These are phyloP conservation scores for Tricholoma sp. DNA, from an alignment of 768 basidiomycete genomes.

Conservation along the genomic window DNA sequence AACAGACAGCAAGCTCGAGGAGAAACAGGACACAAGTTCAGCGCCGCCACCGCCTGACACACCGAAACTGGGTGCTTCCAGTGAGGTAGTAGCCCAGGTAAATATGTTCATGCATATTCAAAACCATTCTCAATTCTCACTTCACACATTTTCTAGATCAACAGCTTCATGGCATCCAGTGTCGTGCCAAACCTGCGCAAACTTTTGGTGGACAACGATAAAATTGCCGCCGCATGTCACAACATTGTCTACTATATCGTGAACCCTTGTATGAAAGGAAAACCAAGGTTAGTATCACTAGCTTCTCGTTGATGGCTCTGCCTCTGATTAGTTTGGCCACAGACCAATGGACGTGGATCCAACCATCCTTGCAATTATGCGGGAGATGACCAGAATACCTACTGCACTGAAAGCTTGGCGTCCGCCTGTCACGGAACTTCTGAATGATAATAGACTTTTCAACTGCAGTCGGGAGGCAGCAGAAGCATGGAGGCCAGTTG, in stretches of 20 bases:
- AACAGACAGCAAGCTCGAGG: conserved; percentile 47
- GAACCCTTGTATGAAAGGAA: conserved; percentile 73
- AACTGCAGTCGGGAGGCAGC: conserved; percentile 57
- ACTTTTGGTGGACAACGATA: conserved; percentile 83
- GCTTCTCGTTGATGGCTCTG: not conserved
- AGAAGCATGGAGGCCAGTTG: conserved; percentile 67
- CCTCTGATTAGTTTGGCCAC: conserved; percentile 8
- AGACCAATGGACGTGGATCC: conserved; percentile 79
- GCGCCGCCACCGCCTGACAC: conserved; percentile 32
- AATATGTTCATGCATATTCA: conserved; percentile 8
- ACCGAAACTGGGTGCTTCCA: conserved; percentile 26
- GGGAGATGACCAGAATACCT: conserved; percentile 76
- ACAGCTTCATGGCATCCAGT: conserved; percentile 59
- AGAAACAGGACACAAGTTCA: conserved; percentile 49
- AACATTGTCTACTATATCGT: conserved; percentile 85
- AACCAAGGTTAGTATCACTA: conserved; percentile 49
- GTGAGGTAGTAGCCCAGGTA: conserved; percentile 47
- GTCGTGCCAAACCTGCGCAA: conserved; percentile 73
- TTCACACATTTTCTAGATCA: conserved; percentile 47
- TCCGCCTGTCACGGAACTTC: conserved; percentile 68
- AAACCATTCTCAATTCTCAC: too few species aligned
- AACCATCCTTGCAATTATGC: conserved; percentile 59
- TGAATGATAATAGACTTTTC: conserved; percentile 87
- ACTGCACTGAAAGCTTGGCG: conserved; percentile 83
- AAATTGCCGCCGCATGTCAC: conserved; percentile 69